Conservation (phyloP, 208 protist species). For the Acanthamoeba polyphaga region DNA sequence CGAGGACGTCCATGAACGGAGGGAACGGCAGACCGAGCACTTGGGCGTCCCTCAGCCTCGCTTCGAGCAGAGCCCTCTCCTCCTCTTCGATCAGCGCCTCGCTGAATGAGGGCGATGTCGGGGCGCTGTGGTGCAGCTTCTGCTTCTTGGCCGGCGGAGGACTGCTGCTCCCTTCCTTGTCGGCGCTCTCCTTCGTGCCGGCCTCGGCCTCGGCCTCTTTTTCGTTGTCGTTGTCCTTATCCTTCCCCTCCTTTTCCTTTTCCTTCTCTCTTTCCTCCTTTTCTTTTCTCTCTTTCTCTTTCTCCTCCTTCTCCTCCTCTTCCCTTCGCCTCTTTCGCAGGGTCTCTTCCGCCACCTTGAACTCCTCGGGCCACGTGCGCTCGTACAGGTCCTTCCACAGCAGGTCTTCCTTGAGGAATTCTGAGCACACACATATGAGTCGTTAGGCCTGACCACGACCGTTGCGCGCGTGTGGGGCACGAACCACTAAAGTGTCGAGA, state of each 20-base stretch:
- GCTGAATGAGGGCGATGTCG: neutral
- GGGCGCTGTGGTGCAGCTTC: neutral
- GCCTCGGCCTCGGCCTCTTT: too few relatives aligned
- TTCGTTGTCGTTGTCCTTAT: too few relatives aligned
- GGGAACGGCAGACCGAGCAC: neutral
- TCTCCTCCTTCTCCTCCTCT: neutral
- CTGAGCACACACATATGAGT: neutral
- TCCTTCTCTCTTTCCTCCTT: neutral
- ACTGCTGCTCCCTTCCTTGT: too few relatives aligned
- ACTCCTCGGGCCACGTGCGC: neutral
- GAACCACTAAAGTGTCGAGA: neutral
- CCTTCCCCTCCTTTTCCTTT: neutral
- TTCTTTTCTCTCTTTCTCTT: neutral
- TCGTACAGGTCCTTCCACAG: neutral
- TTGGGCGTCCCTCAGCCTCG: neutral
- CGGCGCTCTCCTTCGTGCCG: too few relatives aligned
- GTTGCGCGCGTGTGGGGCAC: neutral
- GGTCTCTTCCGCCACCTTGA: neutral
- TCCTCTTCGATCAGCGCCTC: neutral
- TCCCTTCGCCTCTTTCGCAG: neutral
- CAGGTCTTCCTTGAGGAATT: neutral
- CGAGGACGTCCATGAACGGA: slow-evolving; percentile 7
- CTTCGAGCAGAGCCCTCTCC: neutral
- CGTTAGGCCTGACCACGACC: too few relatives aligned
- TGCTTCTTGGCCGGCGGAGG: neutral